Percentiles rank a stretch among this genome's conserved stretches.
phyloP scores from a whole-genome alignment of 257 asterid genomes.

The Oldenlandia corymbosa region DNA sequence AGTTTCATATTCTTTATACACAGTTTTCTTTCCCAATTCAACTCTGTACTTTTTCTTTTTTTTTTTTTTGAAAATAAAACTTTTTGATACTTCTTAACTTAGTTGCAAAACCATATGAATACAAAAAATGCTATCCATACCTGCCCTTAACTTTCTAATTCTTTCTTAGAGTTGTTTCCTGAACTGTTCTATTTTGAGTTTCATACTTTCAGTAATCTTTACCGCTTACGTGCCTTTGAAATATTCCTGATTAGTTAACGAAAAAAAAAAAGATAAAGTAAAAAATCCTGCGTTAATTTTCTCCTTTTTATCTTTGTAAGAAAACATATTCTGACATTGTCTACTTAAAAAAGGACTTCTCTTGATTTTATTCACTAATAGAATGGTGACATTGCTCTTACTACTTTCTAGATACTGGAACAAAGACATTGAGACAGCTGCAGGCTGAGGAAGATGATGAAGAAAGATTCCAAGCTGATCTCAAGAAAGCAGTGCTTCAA shows the following conservation, averaged over 20 bases:
- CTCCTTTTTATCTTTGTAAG: neutral
- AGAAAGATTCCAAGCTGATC: slow-evolving; percentile 93
- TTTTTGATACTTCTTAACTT: too few relatives aligned
- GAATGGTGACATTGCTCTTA: slow-evolving; percentile 8
- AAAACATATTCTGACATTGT: neutral
- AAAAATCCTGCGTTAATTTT: neutral
- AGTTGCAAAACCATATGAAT: too few relatives aligned
- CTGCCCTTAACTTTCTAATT: too few relatives aligned
- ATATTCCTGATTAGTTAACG: neutral
- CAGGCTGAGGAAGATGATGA: slow-evolving; percentile 82
- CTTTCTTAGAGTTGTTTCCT: too few relatives aligned
- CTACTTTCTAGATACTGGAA: slow-evolving; percentile 42
- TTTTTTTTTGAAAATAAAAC: too few relatives aligned
- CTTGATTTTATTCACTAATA: neutral
- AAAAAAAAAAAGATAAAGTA: too few relatives aligned
- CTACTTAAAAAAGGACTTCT: neutral
- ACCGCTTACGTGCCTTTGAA: neutral
- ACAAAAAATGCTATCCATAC: too few relatives aligned
- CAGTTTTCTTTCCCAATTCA: too few relatives aligned
- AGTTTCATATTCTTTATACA: too few relatives aligned
- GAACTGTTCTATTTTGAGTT: neutral
- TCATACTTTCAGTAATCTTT: neutral
- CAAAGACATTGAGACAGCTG: slow-evolving; percentile 59
- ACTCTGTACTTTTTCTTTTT: too few relatives aligned
- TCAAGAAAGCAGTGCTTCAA: slow-evolving; percentile 78